Conservation (phyloP, 495 filamentous ascomycete genomes). For the Xylaria telfairii region DNA sequence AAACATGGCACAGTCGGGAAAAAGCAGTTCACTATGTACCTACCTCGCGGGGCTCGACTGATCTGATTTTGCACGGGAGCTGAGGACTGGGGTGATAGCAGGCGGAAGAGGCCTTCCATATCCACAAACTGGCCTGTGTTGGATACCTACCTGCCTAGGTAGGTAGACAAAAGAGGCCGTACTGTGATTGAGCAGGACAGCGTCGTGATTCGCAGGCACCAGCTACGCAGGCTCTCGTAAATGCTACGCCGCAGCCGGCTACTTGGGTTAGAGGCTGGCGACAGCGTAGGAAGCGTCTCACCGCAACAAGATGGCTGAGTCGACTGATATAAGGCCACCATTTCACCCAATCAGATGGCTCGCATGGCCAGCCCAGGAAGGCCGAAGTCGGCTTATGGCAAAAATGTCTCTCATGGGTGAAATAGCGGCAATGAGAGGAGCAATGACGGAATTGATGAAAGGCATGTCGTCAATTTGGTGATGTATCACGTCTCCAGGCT, state of each 20-base stretch:
- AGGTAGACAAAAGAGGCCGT: too few relatives aligned
- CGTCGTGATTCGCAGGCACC: background rate
- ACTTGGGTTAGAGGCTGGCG: too few relatives aligned
- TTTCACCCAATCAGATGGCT: background rate
- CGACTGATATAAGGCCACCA: background rate
- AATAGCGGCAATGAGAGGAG: slow-evolving; percentile 19
- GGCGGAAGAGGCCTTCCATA: slow-evolving; percentile 19
- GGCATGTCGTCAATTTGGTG: slow-evolving; percentile 24
- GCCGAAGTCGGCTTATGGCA: slow-evolving; percentile 14
- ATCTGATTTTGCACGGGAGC: background rate
- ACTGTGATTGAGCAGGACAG: too few relatives aligned
- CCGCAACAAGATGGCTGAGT: slow-evolving; percentile 19
- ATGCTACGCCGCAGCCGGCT: background rate
- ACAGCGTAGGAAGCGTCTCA: background rate
- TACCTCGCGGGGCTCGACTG: background rate
- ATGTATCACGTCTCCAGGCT: slow-evolving; percentile 54
- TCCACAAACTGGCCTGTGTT: background rate
- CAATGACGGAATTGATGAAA: slow-evolving; percentile 23
- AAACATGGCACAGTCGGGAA: background rate
- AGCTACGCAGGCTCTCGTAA: background rate
- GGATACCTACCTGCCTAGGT: background rate
- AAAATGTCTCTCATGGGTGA: background rate
- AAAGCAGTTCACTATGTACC: background rate
- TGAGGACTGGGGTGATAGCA: background rate
- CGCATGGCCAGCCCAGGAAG: background rate